Base-by-base conservation (phyloP, 805 yeast species). In the Saccharomycopsis babjevae region DNA sequence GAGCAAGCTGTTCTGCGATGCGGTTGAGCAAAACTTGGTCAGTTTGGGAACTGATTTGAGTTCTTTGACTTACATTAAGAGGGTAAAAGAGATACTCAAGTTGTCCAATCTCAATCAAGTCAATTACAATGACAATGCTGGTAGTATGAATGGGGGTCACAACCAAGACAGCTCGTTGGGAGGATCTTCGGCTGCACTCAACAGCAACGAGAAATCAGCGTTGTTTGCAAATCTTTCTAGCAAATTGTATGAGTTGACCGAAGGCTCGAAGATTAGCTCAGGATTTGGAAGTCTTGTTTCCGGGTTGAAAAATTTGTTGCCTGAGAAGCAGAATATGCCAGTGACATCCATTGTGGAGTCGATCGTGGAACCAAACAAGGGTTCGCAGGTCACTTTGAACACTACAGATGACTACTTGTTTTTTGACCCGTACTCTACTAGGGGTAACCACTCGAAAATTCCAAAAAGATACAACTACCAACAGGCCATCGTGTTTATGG, bases 341-440 rank as follows among this genome's bases (percentile, higher is more conserved):
- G 81, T 94, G 55, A 93, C 98, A 3, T 87, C 86, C 68, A 83
- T 94, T 36, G 96, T 92, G 10, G 97, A 92, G 73, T 87, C 97
- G 2, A 82, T 94, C 18, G 85, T 91, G 88, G 96, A 89, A 64
- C 97, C 98, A 7, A 63, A 77, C 13, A 79, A 78, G 62, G 83
- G 91, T 4, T 77, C 84, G 6, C 82, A 79, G 65, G 81, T 80
- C 42, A 82, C 87, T n/a, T 72, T 85, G 58, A 83, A 81, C 66
- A 73, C 89, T 56, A 89, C 97, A 0, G 98, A 92, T 70, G 96
- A 89, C 65, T 94, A 93, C 72, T 73, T 93, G 61, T 93, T 85
- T 70, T 88, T 89, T 68, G 97, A 94, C 72, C 97, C 99, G 34
- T 85, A 83, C 67, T 75, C 81, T 56, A 85, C 89, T 1, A 81